Evolutionary conservation across 2,329 filamentous ascomycete species (phyloP), one percentile per base, ranked within the genome.

Genomic region (Leptoxyphium fumago): DNA sequence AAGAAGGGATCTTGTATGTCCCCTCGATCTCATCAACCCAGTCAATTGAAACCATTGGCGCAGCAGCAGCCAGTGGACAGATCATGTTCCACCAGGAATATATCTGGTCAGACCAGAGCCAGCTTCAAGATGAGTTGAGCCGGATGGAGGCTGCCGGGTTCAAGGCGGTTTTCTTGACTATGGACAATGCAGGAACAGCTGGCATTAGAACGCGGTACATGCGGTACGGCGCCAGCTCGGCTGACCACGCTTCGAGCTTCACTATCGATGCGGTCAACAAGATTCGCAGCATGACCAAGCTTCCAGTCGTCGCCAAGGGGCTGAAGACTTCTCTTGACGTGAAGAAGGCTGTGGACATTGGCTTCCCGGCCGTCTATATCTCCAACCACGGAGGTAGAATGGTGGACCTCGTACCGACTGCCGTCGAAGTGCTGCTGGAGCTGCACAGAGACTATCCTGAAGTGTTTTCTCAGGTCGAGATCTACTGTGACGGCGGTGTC

Each of bases 341-440:
- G 2, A 58, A 58, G 39, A 52, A 60, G 9, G 60, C 58, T 1
- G 54, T 62, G 30, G 54, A 63, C 39, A 46, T 60, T 6, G 63
- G 63, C 10, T 60, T 55, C 8, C 57, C 57, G 26, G 63, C 63
- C 2, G 61, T 65, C 43, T 64, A 61, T 50, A 53, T 67, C 39
- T 64, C 61, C 40, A 67, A 67, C 53, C 63, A 66, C 50, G 64
- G 64, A 15, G 64, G 63, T 10, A 57, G 64, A 40, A 59, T 61
- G 40, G 54, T 64, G 42, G 63, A 66, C 60, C 40, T 69, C n/a
- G 68, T 72, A 2, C 79, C 81, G 0, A 81, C 74, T 0, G 76
- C 81, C 1, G 77, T 82, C 10, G 84, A 91, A 54, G 77, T 89
- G 42, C 82, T 82, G 4, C 74, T 84, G 8, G 83, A 86, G 48